phyloP scores from a whole-genome alignment of 1,284 basidiomycete species.

The Dichomitus squalens region DNA sequence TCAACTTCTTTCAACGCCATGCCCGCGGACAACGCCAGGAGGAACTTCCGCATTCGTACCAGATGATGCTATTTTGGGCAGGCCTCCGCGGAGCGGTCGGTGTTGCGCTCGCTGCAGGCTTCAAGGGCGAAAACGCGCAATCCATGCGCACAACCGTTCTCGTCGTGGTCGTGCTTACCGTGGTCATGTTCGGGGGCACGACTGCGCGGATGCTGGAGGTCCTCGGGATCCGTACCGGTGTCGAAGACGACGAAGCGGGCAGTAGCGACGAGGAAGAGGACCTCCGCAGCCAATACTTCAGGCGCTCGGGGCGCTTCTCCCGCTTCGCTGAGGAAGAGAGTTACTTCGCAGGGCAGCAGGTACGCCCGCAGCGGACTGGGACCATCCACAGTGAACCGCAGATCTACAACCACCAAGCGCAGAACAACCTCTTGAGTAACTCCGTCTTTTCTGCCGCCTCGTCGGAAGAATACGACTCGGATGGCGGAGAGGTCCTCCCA shows the following conservation, averaged over 20 bases:
- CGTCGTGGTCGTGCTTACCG: conserved; percentile 94
- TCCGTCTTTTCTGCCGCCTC: conserved; percentile 61
- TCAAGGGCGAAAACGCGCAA: conserved; percentile 89
- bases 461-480: conserved; percentile 76
- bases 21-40: conserved; percentile 84
- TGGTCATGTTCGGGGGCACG: conserved; percentile 95
- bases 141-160: conserved; percentile 94
- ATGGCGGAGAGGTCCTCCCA: conserved; percentile 75
- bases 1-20: conserved; percentile 89
- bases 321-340: conserved; percentile 52
- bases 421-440: conserved; percentile 31
- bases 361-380: conserved; percentile 36
- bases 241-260: conserved; percentile 88
- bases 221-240: conserved; percentile 93
- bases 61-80: conserved; percentile 99
- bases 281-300: conserved; percentile 29
- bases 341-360: conserved; percentile 39
- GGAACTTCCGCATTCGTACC: conserved; percentile 93
- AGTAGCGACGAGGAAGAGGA: conserved; percentile 80
- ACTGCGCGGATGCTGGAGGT: conserved; percentile 97
- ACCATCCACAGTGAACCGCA: conserved; percentile 44
- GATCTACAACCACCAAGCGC: conserved; percentile 63
- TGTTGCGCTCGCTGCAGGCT: conserved; percentile 94
- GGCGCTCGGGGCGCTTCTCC: conserved; percentile 39
- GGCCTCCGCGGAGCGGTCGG: conserved; percentile 96